Conservation (phyloP, 495 filamentous ascomycete genomes). For the Bombardia bombarda region DNA sequence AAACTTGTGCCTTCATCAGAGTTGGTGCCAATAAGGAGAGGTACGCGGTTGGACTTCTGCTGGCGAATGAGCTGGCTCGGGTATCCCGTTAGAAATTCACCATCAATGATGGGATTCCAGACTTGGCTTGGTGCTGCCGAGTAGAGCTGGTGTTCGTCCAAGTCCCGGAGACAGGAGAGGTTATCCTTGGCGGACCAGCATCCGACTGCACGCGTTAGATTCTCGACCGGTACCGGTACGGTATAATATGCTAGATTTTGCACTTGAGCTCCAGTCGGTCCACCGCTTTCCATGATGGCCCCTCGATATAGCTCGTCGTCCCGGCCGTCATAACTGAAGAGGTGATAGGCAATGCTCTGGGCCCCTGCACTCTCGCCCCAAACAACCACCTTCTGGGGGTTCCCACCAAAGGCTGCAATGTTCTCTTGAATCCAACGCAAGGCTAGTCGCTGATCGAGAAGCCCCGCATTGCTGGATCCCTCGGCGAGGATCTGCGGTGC, state of each 20-base stretch:
- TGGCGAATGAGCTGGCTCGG: conserved; percentile 2
- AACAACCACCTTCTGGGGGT: conserved; percentile 29
- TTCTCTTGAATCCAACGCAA: conserved; percentile 47
- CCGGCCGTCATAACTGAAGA: conserved; percentile 43
- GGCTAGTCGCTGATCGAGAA: conserved; percentile 35
- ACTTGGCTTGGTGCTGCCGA: neutral
- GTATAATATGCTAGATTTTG: neutral
- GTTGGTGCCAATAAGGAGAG: conserved; percentile 47
- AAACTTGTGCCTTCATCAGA: conserved; percentile 51
- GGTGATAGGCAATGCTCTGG: conserved; percentile 43
- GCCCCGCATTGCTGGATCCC: conserved; percentile 29
- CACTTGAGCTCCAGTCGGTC: conserved; percentile 15
- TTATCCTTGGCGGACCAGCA: neutral
- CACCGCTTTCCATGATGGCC: conserved; percentile 18
- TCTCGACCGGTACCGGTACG: neutral
- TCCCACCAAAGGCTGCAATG: conserved; percentile 46
- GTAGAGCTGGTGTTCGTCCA: neutral
- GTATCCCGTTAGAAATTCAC: conserved; percentile 28
- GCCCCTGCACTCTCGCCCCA: conserved; percentile 45
- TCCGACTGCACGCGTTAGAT: neutral
- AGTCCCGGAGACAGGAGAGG: neutral
- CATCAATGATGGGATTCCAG: conserved; percentile 32
- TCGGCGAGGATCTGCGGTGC: neutral
- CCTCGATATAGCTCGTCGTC: conserved; percentile 39
- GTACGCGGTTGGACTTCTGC: conserved; percentile 41